Conservation (phyloP, 208 protist species). For the Trichomonas tenax region DNA sequence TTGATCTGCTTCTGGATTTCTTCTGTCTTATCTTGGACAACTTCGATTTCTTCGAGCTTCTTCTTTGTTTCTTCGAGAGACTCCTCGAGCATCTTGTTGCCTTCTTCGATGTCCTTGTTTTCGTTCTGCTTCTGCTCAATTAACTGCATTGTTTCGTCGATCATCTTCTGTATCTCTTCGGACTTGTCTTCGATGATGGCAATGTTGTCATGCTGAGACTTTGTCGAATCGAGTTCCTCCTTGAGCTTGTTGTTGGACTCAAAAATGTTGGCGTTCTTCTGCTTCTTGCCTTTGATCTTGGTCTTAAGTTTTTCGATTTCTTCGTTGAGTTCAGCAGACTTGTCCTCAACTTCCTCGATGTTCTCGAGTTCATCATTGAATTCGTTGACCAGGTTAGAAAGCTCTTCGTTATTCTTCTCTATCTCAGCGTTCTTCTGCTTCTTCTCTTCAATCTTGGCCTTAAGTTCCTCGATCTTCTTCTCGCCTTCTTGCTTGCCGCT, state of each 20-base stretch:
- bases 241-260: background rate
- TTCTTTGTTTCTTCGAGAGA: background rate
- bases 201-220: background rate
- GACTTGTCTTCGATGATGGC: background rate
- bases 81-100: background rate
- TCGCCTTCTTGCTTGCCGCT: background rate
- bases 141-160: background rate
- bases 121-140: background rate
- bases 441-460: background rate
- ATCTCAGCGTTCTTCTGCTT: background rate
- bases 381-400: background rate
- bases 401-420: background rate
- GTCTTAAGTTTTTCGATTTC: background rate
- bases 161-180: background rate
- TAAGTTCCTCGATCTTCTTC: background rate
- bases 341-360: background rate
- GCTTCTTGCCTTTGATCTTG: background rate
- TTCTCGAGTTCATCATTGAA: background rate
- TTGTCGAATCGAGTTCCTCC: background rate
- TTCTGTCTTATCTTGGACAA: background rate
- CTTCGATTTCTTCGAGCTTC: background rate
- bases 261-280: background rate
- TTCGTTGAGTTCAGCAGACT: background rate
- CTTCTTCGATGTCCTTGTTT: background rate
- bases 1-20: background rate